phyloP scores from a whole-genome alignment of 164 flowering plant species.

The Piper betle region DNA sequence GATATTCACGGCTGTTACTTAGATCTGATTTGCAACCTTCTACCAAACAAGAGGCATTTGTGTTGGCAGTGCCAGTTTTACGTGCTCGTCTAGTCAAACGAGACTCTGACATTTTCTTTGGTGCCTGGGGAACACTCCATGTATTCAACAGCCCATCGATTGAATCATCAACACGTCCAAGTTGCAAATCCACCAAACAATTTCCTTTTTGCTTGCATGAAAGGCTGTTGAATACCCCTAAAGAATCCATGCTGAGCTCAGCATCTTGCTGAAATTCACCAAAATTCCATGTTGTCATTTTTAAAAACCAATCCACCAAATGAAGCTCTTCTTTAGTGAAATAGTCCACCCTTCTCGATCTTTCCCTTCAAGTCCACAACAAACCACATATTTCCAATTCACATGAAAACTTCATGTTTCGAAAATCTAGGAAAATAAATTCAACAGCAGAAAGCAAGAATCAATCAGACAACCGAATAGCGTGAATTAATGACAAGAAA shows the following conservation, averaged over 20 bases:
- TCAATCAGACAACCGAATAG: too few species aligned
- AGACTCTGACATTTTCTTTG: constrained; percentile 16
- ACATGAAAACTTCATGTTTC: too few species aligned
- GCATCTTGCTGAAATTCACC: constrained; percentile 1
- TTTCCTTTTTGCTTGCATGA: constrained; percentile 28
- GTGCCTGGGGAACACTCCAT: constrained; percentile 17
- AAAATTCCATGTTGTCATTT: constrained; percentile 31
- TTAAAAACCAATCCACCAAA: constrained; percentile 55
- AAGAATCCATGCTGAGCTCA: neutral
- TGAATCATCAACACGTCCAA: constrained; percentile 13
- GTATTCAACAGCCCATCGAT: constrained; percentile 33
- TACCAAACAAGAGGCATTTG: constrained; percentile 45
- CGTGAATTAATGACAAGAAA: too few species aligned
- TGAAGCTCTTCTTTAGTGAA: neutral
- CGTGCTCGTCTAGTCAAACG: constrained; percentile 52
- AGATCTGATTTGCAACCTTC: constrained; percentile 76
- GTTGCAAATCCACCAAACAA: constrained; percentile 25
- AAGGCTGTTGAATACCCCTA: neutral
- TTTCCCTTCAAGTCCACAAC: neutral
- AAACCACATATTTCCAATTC: neutral
- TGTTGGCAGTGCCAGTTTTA: constrained; percentile 25
- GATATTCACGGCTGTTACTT: constrained; percentile 68
- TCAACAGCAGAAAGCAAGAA: too few species aligned
- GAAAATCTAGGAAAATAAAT: too few species aligned
- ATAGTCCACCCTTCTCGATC: neutral